These are phyloP conservation scores for Colletotrichum scovillei DNA, from an alignment of 2,329 filamentous ascomycete species.

Conservation along the genomic window DNA sequence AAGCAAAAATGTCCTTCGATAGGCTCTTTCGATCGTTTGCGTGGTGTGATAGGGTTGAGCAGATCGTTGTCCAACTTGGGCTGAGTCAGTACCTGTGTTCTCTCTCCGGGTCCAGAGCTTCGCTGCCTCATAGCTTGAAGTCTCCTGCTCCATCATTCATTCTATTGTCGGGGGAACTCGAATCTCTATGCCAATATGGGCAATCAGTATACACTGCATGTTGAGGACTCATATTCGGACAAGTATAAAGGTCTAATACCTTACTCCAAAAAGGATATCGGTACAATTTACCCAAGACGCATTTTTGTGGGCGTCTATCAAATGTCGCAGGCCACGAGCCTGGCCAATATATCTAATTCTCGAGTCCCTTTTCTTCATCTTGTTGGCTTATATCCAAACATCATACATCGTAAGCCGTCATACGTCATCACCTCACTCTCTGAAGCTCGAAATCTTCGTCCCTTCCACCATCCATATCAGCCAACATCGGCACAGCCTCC, in stretches of 20 bases:
- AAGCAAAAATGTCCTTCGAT: neutral
- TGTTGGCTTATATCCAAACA: neutral
- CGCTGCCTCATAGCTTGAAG: neutral
- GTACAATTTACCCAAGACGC: neutral
- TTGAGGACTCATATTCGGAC: neutral
- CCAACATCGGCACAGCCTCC: slow-evolving; percentile 55
- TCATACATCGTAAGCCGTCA: neutral
- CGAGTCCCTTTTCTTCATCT: neutral
- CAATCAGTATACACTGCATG: neutral
- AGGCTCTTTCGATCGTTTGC: neutral
- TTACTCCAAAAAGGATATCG: neutral
- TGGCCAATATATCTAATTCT: neutral
- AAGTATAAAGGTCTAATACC: neutral
- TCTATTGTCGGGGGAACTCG: neutral
- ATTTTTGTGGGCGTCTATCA: neutral
- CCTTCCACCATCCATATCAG: slow-evolving; percentile 42
- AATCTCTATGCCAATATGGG: no score
- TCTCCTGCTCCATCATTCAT: neutral
- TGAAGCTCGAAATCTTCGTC: slow-evolving; percentile 37
- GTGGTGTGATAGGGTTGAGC: no score
- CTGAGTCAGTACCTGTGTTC: neutral
- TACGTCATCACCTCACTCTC: slow-evolving; percentile 5
- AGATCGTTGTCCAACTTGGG: no score
- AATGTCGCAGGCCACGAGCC: neutral
- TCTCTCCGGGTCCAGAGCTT: neutral